A percentile compares a stretch with the other conserved stretches of the same genome.
phyloP scores from a whole-genome alignment of 257 asterid genomes.

The Eustoma russellianum region DNA sequence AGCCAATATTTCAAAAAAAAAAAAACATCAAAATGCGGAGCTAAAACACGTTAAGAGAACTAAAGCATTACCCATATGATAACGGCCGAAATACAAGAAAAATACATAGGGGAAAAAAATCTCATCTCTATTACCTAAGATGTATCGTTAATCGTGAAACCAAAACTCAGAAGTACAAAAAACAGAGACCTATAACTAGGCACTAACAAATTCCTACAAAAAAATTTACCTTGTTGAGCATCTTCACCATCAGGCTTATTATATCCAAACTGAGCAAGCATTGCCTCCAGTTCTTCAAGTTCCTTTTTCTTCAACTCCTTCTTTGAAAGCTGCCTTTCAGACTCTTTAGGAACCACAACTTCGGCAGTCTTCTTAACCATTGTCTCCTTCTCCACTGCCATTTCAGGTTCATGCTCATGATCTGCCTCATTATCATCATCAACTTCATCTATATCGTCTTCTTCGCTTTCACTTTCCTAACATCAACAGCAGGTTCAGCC shows the following conservation, averaged over 20 bases:
- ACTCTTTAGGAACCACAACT: constrained; percentile 52
- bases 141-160: constrained; percentile 9
- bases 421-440: constrained; percentile 69
- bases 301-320: constrained; percentile 93
- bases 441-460: constrained; percentile 30
- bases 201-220: not conserved
- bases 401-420: constrained; percentile 65
- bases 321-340: constrained; percentile 92
- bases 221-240: constrained; percentile 34
- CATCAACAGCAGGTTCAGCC: constrained; percentile 3
- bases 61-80: no score
- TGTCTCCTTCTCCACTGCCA: constrained; percentile 37
- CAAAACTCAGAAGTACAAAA: not conserved
- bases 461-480: constrained; percentile 42
- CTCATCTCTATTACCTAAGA: no score
- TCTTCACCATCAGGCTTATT: constrained; percentile 39
- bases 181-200: not conserved
- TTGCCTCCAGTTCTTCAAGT: constrained; percentile 88
- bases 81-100: no score
- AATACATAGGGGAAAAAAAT: no score
- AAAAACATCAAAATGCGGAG: no score
- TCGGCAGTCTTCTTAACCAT: constrained; percentile 29
- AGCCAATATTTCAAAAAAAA: no score
- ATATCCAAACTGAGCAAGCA: constrained; percentile 80
- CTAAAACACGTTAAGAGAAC: no score